Percentiles rank a stretch among this genome's conserved stretches.
Evolutionary conservation across 2,329 filamentous ascomycete species (phyloP).

Genomic region (Fusarium kyushuense): DNA sequence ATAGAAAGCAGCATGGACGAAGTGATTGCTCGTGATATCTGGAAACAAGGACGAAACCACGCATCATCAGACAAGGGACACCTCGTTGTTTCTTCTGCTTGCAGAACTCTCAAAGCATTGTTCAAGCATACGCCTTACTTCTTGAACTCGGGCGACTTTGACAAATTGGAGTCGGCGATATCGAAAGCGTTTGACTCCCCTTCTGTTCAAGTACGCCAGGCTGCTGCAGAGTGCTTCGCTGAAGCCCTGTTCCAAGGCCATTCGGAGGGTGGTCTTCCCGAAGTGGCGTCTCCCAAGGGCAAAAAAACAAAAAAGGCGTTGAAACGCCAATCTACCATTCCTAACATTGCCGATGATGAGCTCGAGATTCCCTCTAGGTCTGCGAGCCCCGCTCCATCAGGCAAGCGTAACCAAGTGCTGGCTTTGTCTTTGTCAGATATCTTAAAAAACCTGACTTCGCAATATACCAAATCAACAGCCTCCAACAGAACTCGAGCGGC

Average conservation of each 20-base stretch:
- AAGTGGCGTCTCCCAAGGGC: conserved; percentile 67
- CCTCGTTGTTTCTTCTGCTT: conserved; percentile 82
- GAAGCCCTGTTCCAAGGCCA: conserved; percentile 86
- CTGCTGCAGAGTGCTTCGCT: conserved; percentile 86
- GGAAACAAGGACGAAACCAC: conserved; percentile 87
- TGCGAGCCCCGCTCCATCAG: conserved; percentile 76
- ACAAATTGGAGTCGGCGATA: conserved; percentile 82
- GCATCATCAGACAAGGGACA: conserved; percentile 84
- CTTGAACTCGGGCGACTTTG: conserved; percentile 89
- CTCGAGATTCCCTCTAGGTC: conserved; percentile 77
- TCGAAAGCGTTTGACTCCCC: conserved; percentile 89
- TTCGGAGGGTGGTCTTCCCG: conserved; percentile 60
- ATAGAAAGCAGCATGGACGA: conserved; percentile 86
- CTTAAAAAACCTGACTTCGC: conserved; percentile 79
- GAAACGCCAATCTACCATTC: conserved; percentile 70
- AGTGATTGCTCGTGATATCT: conserved; percentile 84
- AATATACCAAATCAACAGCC: conserved; percentile 83
- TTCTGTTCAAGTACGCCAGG: conserved; percentile 80
- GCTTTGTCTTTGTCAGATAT: conserved; percentile 82
- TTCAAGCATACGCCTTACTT: conserved; percentile 82
- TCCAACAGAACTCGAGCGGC: conserved; percentile 85
- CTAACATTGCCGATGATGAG: conserved; percentile 74
- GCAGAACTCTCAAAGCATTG: conserved; percentile 81
- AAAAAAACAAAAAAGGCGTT: conserved; percentile 75
- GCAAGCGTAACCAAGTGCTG: conserved; percentile 78